Evolutionary conservation across 805 yeast genomes (phyloP).

Genomic region (Starmerella gropengiesseri): DNA sequence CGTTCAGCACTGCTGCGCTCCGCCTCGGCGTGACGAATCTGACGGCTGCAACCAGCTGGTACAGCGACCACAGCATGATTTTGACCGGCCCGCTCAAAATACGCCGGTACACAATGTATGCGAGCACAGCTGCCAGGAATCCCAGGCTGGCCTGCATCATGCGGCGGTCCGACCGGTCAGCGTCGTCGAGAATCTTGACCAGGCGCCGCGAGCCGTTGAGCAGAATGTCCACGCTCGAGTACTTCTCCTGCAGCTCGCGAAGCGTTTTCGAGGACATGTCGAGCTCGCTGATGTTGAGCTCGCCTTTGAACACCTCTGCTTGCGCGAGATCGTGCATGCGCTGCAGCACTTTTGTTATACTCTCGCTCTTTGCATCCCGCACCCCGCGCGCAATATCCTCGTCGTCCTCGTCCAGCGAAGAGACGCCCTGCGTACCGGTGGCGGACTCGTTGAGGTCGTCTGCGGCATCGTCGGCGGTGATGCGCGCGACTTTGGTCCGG

Average conservation of each 20-base stretch:
- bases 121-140: conserved; percentile 30
- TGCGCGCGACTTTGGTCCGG: background rate
- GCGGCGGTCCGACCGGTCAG: conserved; percentile 33
- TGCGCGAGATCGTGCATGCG: conserved; percentile 32
- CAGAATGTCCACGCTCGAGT: conserved; percentile 31
- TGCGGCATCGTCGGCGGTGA: background rate
- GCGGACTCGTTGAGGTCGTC: conserved; percentile 1
- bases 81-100: conserved; percentile 31
- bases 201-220: conserved; percentile 31
- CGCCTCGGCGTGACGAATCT: conserved; percentile 3
- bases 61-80: conserved; percentile 27
- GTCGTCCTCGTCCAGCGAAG: background rate
- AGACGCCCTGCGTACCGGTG: background rate
- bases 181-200: conserved; percentile 32
- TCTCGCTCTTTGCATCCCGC: conserved; percentile 23
- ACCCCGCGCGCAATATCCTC: conserved; percentile 10
- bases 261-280: conserved; percentile 31
- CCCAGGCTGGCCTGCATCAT: conserved; percentile 31
- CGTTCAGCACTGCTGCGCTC: background rate
- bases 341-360: conserved; percentile 26
- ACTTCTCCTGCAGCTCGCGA: conserved; percentile 28
- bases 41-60: conserved; percentile 20
- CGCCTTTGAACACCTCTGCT: conserved; percentile 31
- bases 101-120: conserved; percentile 33
- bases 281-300: conserved; percentile 32